These are phyloP conservation scores for Rhodotorula sp. DNA, from an alignment of 1,284 basidiomycete genomes.

Conservation along the genomic window DNA sequence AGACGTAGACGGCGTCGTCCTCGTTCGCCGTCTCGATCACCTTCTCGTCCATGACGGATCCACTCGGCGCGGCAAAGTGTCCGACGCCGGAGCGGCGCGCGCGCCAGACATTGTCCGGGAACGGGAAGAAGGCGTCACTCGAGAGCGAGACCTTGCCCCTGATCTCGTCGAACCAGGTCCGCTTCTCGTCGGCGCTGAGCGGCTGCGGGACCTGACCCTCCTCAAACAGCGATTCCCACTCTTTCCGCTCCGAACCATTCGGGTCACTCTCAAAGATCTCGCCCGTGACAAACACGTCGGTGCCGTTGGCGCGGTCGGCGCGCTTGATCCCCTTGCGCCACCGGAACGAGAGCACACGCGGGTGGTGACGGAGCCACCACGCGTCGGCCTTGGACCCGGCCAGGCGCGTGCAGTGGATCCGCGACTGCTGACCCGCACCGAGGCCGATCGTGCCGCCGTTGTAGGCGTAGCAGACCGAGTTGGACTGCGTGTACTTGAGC, in stretches of 20 bases:
- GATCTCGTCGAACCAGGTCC: conserved; percentile 67
- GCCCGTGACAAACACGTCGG: conserved; percentile 92
- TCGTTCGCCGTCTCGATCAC: conserved; percentile 93
- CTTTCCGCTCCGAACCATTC: conserved; percentile 66
- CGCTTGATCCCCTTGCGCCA: conserved; percentile 98
- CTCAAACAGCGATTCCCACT: conserved; percentile 91
- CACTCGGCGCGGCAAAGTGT: conserved; percentile 91
- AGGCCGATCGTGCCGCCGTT: conserved; percentile 92
- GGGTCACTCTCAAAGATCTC: conserved; percentile 73
- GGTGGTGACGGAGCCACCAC: conserved; percentile 98
- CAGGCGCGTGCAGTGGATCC: conserved; percentile 98
- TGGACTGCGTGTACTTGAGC: conserved; percentile 98
- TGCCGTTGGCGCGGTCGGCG: conserved; percentile 96
- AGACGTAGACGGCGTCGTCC: conserved; percentile 80
- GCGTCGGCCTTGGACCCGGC: conserved; percentile 98
- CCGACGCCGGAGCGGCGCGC: conserved; percentile 84
- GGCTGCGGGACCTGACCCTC: conserved; percentile 59
- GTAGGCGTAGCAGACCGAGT: conserved; percentile 95
- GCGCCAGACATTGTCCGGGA: conserved; percentile 96
- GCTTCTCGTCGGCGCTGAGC: conserved; percentile 70
- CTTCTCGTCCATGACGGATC: conserved; percentile 94
- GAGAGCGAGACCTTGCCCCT: conserved; percentile 80
- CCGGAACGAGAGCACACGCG: conserved; percentile 81
- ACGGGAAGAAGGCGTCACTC: conserved; percentile 99
- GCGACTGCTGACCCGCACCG: conserved; percentile 96